Percentiles rank a stretch among this genome's conserved stretches.
Evolutionary conservation across 768 basidiomycete genomes (phyloP).

Genomic region (Inosperma sp.): DNA sequence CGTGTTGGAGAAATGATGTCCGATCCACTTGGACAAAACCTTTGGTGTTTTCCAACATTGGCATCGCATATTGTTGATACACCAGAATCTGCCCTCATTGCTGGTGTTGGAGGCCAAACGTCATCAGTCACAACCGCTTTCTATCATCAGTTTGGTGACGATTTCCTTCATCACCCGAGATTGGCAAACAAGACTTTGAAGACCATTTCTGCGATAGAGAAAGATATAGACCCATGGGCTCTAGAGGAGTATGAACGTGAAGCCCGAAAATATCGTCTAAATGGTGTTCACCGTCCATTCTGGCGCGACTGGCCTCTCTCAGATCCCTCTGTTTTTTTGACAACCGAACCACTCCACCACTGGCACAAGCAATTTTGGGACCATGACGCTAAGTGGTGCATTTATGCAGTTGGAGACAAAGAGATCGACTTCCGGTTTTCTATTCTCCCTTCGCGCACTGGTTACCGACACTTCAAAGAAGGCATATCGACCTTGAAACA

Average conservation of each 20-base stretch:
- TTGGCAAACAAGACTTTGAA: too few relatives aligned
- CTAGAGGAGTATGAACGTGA: constrained; percentile 16
- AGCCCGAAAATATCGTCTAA: constrained; percentile 13
- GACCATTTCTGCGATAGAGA: background rate
- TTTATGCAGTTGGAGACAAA: constrained; percentile 20
- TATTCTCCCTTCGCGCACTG: too few relatives aligned
- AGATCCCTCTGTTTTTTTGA: constrained; percentile 26
- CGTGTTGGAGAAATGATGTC: too few relatives aligned
- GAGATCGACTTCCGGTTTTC: constrained; percentile 32
- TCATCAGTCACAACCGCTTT: too few relatives aligned
- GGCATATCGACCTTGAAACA: too few relatives aligned
- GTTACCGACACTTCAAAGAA: too few relatives aligned
- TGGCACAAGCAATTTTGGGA: constrained; percentile 31
- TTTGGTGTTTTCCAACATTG: too few relatives aligned
- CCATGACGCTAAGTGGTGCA: constrained; percentile 34
- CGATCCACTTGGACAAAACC: too few relatives aligned
- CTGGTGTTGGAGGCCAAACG: too few relatives aligned
- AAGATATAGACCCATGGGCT: constrained; percentile 18
- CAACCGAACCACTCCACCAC: constrained; percentile 32
- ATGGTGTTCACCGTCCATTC: constrained; percentile 29
- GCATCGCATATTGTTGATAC: too few relatives aligned
- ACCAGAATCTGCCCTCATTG: too few relatives aligned
- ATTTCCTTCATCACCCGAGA: background rate
- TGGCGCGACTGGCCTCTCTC: constrained; percentile 31
- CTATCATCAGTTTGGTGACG: too few relatives aligned